A percentile compares a stretch with the other conserved stretches of the same genome.
phyloP scores from a whole-genome alignment of 2,329 filamentous ascomycete genomes.

The Mollisia scopiformis region DNA sequence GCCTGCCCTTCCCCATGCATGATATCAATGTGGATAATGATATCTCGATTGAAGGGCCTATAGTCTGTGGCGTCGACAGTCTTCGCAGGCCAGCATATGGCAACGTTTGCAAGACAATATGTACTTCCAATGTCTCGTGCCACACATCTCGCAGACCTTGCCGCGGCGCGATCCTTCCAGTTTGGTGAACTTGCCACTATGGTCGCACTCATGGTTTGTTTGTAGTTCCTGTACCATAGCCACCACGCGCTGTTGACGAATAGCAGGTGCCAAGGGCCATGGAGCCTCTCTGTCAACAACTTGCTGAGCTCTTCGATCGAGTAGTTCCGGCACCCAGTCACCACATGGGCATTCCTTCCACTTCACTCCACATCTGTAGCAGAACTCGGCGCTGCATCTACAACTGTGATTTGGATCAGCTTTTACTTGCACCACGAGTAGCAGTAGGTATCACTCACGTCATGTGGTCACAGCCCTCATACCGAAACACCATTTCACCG shows the following conservation, averaged over 20 bases:
- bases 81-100: constrained; percentile 24
- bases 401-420: constrained; percentile 23
- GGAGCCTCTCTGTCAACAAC: constrained; percentile 27
- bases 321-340: constrained; percentile 25
- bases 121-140: constrained; percentile 13
- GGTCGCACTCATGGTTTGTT: constrained; percentile 24
- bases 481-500: constrained; percentile 21
- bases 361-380: constrained; percentile 27
- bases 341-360: constrained; percentile 28
- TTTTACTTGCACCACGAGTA: constrained; percentile 7
- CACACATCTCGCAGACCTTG: constrained; percentile 19
- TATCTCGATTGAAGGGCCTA: constrained; percentile 5
- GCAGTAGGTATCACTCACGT: constrained; percentile 20
- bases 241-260: constrained; percentile 20
- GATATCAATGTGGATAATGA: no score
- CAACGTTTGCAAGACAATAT: constrained; percentile 25
- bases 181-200: constrained; percentile 21
- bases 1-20: no score
- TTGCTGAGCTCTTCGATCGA: constrained; percentile 25
- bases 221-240: constrained; percentile 20
- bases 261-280: constrained; percentile 17
- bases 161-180: constrained; percentile 17
- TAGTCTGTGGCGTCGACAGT: constrained; percentile 19
- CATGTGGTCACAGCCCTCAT: constrained; percentile 26
- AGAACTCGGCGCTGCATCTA: constrained; percentile 27